Percentiles rank a stretch among this genome's conserved stretches.
phyloP scores from a whole-genome alignment of 305 asterid species.

The Fraxinus velutina region DNA sequence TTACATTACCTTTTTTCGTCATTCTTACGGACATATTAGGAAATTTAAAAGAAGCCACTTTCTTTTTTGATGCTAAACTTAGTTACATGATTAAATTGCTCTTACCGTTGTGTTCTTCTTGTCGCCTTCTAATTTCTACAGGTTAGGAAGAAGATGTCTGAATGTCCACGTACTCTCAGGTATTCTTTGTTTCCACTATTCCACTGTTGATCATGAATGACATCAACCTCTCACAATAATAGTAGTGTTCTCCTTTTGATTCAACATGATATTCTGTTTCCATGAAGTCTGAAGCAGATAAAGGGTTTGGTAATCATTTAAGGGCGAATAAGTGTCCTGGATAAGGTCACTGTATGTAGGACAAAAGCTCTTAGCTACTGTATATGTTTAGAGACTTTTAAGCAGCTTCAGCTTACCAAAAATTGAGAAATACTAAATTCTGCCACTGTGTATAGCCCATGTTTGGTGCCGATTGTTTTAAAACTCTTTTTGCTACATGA shows the following conservation, averaged over 20 bases:
- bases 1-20: neutral
- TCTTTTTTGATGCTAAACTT: neutral
- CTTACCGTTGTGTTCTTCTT: neutral
- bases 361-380: neutral
- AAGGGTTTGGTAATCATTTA: neutral
- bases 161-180: conserved; percentile 78
- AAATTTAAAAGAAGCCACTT: conserved; percentile 8
- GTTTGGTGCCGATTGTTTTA: too few relatives aligned
- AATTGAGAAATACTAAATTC: neutral
- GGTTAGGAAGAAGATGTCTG: conserved; percentile 87
- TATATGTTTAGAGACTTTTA: neutral
- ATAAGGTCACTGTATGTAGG: neutral
- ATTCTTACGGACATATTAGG: neutral
- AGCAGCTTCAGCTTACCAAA: neutral
- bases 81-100: conserved; percentile 4
- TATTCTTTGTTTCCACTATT: conserved; percentile 27
- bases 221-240: neutral
- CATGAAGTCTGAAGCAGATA: neutral
- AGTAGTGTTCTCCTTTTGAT: neutral
- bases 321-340: neutral
- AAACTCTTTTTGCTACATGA: too few relatives aligned
- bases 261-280: neutral
- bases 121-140: conserved; percentile 31
- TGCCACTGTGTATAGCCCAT: neutral
- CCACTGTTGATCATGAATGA: neutral